Evolutionary conservation across 2,329 filamentous ascomycete species (phyloP).

Genomic region (Teratosphaeria destructans): DNA sequence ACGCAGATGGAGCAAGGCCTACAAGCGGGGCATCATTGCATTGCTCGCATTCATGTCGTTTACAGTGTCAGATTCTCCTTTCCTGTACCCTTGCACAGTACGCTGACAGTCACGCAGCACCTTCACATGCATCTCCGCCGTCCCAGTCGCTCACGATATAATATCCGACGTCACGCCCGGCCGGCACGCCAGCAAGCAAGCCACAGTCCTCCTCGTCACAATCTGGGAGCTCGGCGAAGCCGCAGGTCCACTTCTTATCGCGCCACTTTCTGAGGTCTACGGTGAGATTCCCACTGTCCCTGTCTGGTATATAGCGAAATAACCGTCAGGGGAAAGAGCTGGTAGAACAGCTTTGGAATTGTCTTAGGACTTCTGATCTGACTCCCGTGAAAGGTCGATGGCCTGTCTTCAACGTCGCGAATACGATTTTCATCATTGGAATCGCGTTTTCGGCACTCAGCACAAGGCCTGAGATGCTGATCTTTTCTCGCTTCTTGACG

Average conservation of each 20-base stretch:
- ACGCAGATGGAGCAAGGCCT: constrained; percentile 39
- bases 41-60: constrained; percentile 47
- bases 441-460: constrained; percentile 31
- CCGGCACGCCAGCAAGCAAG: constrained; percentile 7
- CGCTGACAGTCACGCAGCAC: constrained; percentile 12
- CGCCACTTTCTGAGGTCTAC: constrained; percentile 35
- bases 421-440: constrained; percentile 36
- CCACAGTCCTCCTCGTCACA: constrained; percentile 28
- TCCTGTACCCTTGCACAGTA: neutral
- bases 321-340: too few relatives aligned
- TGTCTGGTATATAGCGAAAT: too few relatives aligned
- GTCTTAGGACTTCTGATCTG: neutral
- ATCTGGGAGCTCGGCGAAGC: constrained; percentile 42
- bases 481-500: constrained; percentile 35
- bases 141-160: constrained; percentile 19
- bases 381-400: constrained; percentile 13
- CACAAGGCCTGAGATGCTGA: constrained; percentile 29
- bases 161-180: constrained; percentile 15
- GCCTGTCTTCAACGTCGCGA: constrained; percentile 29
- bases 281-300: constrained; percentile 13
- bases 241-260: constrained; percentile 35
- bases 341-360: too few relatives aligned
- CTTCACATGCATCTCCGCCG: constrained; percentile 23
- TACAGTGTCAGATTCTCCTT: constrained; percentile 37
- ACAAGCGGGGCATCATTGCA: constrained; percentile 44